Base-by-base conservation (phyloP, 257 asterid species). In the Capsicum pubescens region DNA sequence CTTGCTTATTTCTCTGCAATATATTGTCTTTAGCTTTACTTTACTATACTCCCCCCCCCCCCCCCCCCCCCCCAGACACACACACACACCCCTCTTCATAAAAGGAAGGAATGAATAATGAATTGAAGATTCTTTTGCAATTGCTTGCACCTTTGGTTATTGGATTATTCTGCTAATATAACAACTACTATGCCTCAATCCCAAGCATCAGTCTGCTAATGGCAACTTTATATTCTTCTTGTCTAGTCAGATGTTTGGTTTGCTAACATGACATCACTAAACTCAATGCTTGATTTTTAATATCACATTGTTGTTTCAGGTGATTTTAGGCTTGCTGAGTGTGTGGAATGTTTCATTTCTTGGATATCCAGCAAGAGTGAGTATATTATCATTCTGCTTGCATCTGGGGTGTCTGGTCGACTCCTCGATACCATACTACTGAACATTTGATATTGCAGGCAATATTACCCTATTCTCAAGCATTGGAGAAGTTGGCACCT, bases 331-430 rank as follows among this genome's bases (percentile, higher is more conserved):
- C 85, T 91, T 97, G 90, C 88, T 95, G 90, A 97, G 99, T 83
- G 93, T 97, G 64, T 97, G 98, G 99, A 97, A 97, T 88, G 99
- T 95, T 78, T 90, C 99, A 70, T 97, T 97, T 89, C 97, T 97
- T 70, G 96, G 96, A 56, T 95, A 97, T 89, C 96, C 99, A 83
- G 98, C 99, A 69, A 93, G 99, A 90, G 99, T 95, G 91, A 83
- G 98, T 90, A 46, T 78, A 85, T 82, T 85, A 61, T 78, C 83
- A 77, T 77, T 54, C 82, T 77, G 64, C 42, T 32, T 54, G 50
- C 46, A 10, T 77, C 10, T 15, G 82, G 21, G 64, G 9, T 32
- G 3, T 77, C 64, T 26, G 82, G 64, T 26, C 1, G 50, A 3
- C 26, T 77, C 46, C 26, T 77, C 64, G 32, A 54, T 83, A 55